Conservation (phyloP, 148 eudicot genomes). For the Suaeda aralocaspica region DNA sequence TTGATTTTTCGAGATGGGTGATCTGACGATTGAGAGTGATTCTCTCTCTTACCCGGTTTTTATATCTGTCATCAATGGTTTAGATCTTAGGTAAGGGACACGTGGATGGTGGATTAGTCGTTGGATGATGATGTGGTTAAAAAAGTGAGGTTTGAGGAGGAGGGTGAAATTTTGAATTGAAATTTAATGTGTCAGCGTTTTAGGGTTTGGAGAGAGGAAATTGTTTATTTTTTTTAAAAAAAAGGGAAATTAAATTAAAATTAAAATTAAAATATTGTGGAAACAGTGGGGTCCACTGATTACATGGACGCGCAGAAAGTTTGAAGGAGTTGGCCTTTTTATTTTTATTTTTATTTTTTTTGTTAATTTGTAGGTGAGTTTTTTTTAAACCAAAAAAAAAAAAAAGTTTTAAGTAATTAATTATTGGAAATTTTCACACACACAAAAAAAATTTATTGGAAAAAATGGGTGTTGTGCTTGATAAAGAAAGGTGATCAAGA, state of each 20-base stretch:
- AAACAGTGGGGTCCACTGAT: slow-evolving; percentile 15
- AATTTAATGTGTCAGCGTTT: slow-evolving; percentile 22
- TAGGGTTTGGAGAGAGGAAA: slow-evolving; percentile 28
- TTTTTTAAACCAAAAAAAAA: too few species aligned
- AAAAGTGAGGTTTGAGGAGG: slow-evolving; percentile 4
- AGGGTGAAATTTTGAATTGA: slow-evolving; percentile 23
- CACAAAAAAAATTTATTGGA: too few species aligned
- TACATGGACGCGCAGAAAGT: slow-evolving; percentile 25
- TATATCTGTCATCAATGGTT: slow-evolving; percentile 36
- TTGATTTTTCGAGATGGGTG: slow-evolving; percentile 1
- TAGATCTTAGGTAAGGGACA: slow-evolving; percentile 22
- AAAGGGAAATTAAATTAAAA: not conserved
- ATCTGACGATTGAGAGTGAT: slow-evolving; percentile 19
- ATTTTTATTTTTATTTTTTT: not conserved
- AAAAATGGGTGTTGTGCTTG: too few species aligned
- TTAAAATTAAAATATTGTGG: not conserved
- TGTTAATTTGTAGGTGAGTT: too few species aligned
- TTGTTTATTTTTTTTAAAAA: too few species aligned
- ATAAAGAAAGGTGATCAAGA: too few species aligned
- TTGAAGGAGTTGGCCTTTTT: not conserved
- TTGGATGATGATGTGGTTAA: slow-evolving; percentile 15
- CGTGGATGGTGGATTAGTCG: slow-evolving; percentile 26
- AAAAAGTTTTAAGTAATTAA: too few species aligned
- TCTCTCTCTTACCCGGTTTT: slow-evolving; percentile 19
- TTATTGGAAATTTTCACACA: too few species aligned